Evolutionary conservation across 2,329 filamentous ascomycete genomes (phyloP).

Genomic region (Massarina eburnea): DNA sequence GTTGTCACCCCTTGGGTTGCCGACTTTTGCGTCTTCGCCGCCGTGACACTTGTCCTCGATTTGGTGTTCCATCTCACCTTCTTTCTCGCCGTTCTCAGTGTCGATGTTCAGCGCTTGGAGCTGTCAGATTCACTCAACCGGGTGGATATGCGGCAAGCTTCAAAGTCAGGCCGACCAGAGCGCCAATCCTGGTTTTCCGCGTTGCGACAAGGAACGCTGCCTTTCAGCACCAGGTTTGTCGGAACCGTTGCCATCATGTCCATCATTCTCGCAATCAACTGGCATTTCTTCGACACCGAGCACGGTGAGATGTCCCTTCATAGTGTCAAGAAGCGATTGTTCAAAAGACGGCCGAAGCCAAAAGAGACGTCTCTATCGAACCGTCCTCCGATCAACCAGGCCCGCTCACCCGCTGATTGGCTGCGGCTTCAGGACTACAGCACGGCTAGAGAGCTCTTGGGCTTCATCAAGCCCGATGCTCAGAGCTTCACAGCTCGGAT

Average conservation of each 20-base stretch:
- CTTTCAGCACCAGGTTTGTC: slow-evolving; percentile 72
- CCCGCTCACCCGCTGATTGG: slow-evolving; percentile 75
- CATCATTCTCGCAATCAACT: slow-evolving; percentile 73
- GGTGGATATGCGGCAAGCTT: slow-evolving; percentile 31
- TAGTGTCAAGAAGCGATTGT: slow-evolving; percentile 21
- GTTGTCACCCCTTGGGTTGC: slow-evolving; percentile 70
- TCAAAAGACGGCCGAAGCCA: slow-evolving; percentile 20
- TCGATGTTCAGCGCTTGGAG: slow-evolving; percentile 76
- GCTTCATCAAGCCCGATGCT: slow-evolving; percentile 70
- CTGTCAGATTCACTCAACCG: slow-evolving; percentile 68
- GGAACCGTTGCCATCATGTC: slow-evolving; percentile 72
- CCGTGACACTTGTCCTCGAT: slow-evolving; percentile 74
- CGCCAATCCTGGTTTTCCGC: slow-evolving; percentile 61
- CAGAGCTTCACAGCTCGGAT: slow-evolving; percentile 74
- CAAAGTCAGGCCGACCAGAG: slow-evolving; percentile 53
- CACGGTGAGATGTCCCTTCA: slow-evolving; percentile 38
- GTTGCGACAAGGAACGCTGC: slow-evolving; percentile 64
- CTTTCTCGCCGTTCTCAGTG: slow-evolving; percentile 75
- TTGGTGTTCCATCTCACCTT: slow-evolving; percentile 79
- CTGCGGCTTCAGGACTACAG: slow-evolving; percentile 76
- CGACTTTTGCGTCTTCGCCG: slow-evolving; percentile 75
- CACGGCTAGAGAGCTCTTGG: slow-evolving; percentile 74
- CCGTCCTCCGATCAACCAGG: slow-evolving; percentile 68
- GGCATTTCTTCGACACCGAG: slow-evolving; percentile 72
- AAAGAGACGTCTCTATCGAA: slow-evolving; percentile 16